A percentile compares a stretch with the other conserved stretches of the same genome.
Evolutionary conservation across 1,284 basidiomycete genomes (phyloP).

Genomic region (Moesziomyces sp.): DNA sequence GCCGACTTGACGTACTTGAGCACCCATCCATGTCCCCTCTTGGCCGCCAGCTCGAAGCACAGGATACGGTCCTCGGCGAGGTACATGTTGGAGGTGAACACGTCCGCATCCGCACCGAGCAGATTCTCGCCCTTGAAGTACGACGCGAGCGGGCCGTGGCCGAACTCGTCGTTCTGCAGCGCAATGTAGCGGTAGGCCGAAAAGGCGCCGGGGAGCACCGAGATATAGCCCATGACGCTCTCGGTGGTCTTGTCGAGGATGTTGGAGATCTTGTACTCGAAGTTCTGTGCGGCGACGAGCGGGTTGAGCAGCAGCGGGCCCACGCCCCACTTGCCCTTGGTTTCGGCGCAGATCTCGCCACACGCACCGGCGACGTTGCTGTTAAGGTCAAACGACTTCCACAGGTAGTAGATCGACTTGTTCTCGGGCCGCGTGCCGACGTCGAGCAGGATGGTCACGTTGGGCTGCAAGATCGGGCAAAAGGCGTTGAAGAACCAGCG

Average conservation of each 20-base stretch:
- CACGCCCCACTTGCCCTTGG: slow-evolving; percentile 62
- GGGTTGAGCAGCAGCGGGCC: slow-evolving; percentile 93
- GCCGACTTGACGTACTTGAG: slow-evolving; percentile 96
- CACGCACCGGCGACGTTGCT: slow-evolving; percentile 90
- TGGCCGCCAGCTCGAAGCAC: slow-evolving; percentile 96
- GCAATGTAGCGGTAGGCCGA: slow-evolving; percentile 80
- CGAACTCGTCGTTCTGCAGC: slow-evolving; percentile 85
- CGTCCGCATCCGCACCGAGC: slow-evolving; percentile 88
- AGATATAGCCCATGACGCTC: slow-evolving; percentile 65
- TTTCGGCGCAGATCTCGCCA: slow-evolving; percentile 72
- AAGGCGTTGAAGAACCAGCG: slow-evolving; percentile 68
- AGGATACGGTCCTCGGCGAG: slow-evolving; percentile 77
- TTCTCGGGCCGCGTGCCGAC: slow-evolving; percentile 97
- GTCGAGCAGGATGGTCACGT: slow-evolving; percentile 88
- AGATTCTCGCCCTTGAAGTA: slow-evolving; percentile 98
- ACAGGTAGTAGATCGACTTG: slow-evolving; percentile 95
- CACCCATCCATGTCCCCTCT: slow-evolving; percentile 88
- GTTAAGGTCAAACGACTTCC: slow-evolving; percentile 86
- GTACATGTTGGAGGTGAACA: slow-evolving; percentile 81
- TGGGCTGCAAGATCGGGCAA: slow-evolving; percentile 74
- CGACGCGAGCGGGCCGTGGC: slow-evolving; percentile 86
- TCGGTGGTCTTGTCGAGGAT: slow-evolving; percentile 67
- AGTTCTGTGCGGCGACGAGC: slow-evolving; percentile 84
- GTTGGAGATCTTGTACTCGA: slow-evolving; percentile 81
- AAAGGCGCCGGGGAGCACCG: slow-evolving; percentile 58